Evolutionary conservation across 2,329 filamentous ascomycete species (phyloP), one percentile per base, ranked within the genome.

Genomic region (Xylariales sp.): DNA sequence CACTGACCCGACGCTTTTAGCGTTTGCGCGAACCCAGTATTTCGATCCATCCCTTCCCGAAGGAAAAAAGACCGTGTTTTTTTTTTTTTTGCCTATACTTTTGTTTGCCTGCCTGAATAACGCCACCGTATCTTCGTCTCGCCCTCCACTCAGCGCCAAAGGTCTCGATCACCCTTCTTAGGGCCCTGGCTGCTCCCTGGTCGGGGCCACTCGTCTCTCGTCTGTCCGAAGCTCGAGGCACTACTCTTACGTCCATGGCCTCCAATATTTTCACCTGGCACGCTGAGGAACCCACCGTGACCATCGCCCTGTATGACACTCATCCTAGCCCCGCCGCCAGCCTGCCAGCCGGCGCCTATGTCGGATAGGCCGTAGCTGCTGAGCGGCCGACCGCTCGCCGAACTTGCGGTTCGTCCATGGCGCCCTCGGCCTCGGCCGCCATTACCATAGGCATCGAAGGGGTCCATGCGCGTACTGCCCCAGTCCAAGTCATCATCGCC

Each of bases 301-400:
- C 84, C 83, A 54, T 85, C 84, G 28, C 83, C 84, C 45, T 74
- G 75, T 71, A 89, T 81, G 64, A 88, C 79, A 64, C 87, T 89
- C 71, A 83, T 82, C 64, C 87, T 79, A 14, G 85, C 84, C 6
- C 85, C 86, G 2, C 75, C 77, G 6, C 83, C 82, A 4, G 79
- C 78, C 64, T 85, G 83, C 84, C 86, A 88, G 4, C 83, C 84
- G 2, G 82, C 80, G 2, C 82, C 77, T 23, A 86, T 78, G 69
- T 88, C 86, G 16, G 84, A 81, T n/a, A 89, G 81, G 14, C 87
- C 87, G 75, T 88, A 89, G 74, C 83, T 86, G 77, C 86, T 89
- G 62, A 84, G 78, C 39, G 86, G 86, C 43, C 86, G 82, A 69
- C 69, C 71, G 59, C 72, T 75, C 36, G 72, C 72, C 55, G 73